These are phyloP conservation scores for Gaeumannomyces tritici DNA, from an alignment of 2,329 filamentous ascomycete genomes.

Conservation along the genomic window DNA sequence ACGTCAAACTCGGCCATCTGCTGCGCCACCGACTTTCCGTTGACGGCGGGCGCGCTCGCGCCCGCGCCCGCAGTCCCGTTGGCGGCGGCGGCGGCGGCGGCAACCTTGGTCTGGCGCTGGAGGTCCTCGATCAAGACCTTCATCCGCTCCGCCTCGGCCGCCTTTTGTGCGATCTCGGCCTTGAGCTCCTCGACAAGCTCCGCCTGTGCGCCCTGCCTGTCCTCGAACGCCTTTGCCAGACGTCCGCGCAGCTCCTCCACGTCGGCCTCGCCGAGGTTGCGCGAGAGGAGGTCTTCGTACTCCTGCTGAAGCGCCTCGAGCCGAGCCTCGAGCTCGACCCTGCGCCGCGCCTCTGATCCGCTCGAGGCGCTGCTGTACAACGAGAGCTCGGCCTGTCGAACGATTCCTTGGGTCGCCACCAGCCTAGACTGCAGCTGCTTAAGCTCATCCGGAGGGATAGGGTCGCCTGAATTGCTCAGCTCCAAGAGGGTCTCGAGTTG, in stretches of 20 bases:
- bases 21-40: conserved; percentile 89
- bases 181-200: conserved; percentile 70
- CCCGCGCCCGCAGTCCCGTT: conserved; percentile 43
- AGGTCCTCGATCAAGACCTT: conserved; percentile 73
- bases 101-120: conserved; percentile 61
- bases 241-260: conserved; percentile 75
- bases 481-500: conserved; percentile 72
- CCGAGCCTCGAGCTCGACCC: conserved; percentile 68
- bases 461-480: conserved; percentile 66
- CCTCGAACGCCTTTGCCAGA: conserved; percentile 66
- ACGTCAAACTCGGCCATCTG: conserved; percentile 98
- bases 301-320: conserved; percentile 67
- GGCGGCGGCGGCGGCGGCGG: conserved; percentile 28
- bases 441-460: conserved; percentile 73
- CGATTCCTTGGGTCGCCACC: conserved; percentile 82
- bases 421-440: conserved; percentile 67
- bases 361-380: conserved; percentile 60
- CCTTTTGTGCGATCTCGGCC: conserved; percentile 64
- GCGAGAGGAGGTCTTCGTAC: conserved; percentile 73
- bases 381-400: conserved; percentile 84
- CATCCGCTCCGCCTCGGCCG: conserved; percentile 73
- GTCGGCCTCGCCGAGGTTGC: conserved; percentile 69
- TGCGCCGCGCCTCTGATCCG: conserved; percentile 56
- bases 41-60: conserved; percentile 46
- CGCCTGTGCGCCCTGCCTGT: conserved; percentile 63